phyloP scores from a whole-genome alignment of 176 grass and related monocot species.

The Phoenix roebelenii region DNA sequence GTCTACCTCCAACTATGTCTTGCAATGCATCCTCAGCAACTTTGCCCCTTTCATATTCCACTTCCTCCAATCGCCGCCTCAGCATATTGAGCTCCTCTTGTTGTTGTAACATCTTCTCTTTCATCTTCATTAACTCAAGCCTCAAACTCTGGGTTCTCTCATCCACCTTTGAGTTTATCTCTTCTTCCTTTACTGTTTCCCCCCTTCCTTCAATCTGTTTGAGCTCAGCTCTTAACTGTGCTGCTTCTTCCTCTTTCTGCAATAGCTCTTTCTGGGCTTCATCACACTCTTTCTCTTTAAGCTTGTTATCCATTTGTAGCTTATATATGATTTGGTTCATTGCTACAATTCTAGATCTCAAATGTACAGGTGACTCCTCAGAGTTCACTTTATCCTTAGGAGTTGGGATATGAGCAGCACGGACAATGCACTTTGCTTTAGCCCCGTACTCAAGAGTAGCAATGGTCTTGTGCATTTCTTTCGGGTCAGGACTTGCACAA shows the following conservation, averaged over 20 bases:
- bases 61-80: conserved; percentile 44
- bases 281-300: conserved; percentile 49
- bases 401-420: conserved; percentile 50
- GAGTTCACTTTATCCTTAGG: conserved; percentile 51
- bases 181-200: conserved; percentile 31
- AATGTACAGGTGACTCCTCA: conserved; percentile 48
- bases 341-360: conserved; percentile 55
- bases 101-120: conserved; percentile 44
- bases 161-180: conserved; percentile 42
- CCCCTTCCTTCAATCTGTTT: conserved; percentile 42
- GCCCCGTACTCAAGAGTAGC: conserved; percentile 88
- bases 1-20: conserved; percentile 34
- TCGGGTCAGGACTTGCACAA: conserved; percentile 84
- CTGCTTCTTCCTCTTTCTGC: conserved; percentile 56
- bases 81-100: conserved; percentile 42
- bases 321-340: conserved; percentile 88
- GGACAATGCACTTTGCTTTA: conserved; percentile 92
- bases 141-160: conserved; percentile 35
- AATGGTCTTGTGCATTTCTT: conserved; percentile 84
- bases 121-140: conserved; percentile 39
- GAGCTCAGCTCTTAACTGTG: conserved; percentile 31
- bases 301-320: conserved; percentile 64
- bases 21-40: conserved; percentile 19
- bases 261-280: conserved; percentile 36
- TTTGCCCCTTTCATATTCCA: conserved; percentile 31